Conservation (phyloP, 1,284 basidiomycete species). For the Phylloboletellus chloephorus region DNA sequence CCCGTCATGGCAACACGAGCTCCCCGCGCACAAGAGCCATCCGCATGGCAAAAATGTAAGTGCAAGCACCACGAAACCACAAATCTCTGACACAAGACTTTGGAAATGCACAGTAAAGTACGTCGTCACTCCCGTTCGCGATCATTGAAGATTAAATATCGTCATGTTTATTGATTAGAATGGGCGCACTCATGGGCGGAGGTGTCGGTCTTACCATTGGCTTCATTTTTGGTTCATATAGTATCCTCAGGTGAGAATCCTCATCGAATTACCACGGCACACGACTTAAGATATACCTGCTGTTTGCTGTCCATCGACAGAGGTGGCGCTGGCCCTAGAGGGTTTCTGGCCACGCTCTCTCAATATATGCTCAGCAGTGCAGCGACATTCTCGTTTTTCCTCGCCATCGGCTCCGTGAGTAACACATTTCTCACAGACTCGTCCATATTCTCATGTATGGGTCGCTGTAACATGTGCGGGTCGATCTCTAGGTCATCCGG, state of each 20-base stretch:
- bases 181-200: constrained; percentile 90
- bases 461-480: background rate
- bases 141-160: constrained; percentile 10
- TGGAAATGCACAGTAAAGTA: constrained; percentile 43
- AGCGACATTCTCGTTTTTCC: constrained; percentile 82
- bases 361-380: constrained; percentile 93
- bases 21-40: constrained; percentile 48
- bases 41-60: constrained; percentile 73
- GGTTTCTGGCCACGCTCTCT: constrained; percentile 80
- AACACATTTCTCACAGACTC: background rate
- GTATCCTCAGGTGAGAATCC: constrained; percentile 66
- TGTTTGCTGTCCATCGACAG: constrained; percentile 37
- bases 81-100: constrained; percentile 16
- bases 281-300: constrained; percentile 7
- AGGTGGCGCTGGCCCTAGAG: constrained; percentile 82
- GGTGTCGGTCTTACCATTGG: constrained; percentile 92
- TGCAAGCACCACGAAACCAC: constrained; percentile 13
- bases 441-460: constrained; percentile 9
- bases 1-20: constrained; percentile 26
- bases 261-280: background rate
- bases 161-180: constrained; percentile 43
- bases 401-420: constrained; percentile 75
- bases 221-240: constrained; percentile 92
- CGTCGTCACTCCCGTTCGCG: constrained; percentile 17
- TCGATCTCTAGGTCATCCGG: constrained; percentile 59